Conservation (phyloP, 1,139 yeast species). For the Geotrichum phurueaensis region DNA sequence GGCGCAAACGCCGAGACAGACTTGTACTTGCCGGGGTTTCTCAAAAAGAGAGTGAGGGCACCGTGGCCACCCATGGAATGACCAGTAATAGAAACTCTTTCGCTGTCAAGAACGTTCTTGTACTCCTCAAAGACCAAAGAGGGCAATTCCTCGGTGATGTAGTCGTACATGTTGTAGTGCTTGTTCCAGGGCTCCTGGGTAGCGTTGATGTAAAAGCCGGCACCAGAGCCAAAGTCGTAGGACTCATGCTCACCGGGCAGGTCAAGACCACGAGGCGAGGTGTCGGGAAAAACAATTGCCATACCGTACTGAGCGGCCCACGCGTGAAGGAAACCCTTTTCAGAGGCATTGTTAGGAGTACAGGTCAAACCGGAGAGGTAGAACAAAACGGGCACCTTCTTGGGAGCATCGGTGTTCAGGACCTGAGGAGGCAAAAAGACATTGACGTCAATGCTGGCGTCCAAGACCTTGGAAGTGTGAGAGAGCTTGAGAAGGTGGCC, state of each 20-base stretch:
- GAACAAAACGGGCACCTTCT: constrained; percentile 60
- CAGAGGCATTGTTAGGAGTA: constrained; percentile 90
- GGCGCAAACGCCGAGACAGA: constrained; percentile 92
- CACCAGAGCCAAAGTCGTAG: constrained; percentile 92
- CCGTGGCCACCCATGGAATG: constrained; percentile 99
- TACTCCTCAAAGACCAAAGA: constrained; percentile 38
- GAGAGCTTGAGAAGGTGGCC: constrained; percentile 71
- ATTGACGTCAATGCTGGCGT: constrained; percentile 75
- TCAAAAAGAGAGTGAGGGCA: constrained; percentile 71
- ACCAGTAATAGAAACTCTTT: constrained; percentile 70
- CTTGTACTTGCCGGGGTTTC: constrained; percentile 66
- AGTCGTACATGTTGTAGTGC: constrained; percentile 81
- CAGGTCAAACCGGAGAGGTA: constrained; percentile 90
- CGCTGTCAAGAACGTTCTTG: constrained; percentile 44
- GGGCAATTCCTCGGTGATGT: constrained; percentile 71
- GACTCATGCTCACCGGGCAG: constrained; percentile 74
- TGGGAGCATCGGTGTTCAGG: constrained; percentile 26
- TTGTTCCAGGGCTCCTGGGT: constrained; percentile 62
- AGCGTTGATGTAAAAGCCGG: constrained; percentile 90
- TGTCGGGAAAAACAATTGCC: constrained; percentile 89
- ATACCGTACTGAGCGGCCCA: constrained; percentile 78
- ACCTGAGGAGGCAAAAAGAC: constrained; percentile 67
- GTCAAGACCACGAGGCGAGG: constrained; percentile 92
- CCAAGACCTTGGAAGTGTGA: constrained; percentile 63
- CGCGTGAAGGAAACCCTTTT: constrained; percentile 82